Base-by-base conservation (phyloP, 2,329 filamentous ascomycete genomes). In the Neofusicoccum laricinum region DNA sequence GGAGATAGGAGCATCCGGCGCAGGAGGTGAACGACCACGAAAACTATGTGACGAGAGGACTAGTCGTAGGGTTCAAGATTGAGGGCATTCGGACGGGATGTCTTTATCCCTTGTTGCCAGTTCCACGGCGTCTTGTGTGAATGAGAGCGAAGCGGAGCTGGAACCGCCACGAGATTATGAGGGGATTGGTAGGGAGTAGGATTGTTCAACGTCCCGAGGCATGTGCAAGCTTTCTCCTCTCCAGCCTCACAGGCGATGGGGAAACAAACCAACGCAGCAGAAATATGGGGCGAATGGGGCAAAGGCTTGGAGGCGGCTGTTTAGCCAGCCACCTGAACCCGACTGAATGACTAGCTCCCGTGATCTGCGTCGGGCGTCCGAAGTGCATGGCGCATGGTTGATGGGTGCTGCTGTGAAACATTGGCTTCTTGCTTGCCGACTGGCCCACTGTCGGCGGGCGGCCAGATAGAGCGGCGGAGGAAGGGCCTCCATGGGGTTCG, bases 351-450 rank as follows among this genome's bases (percentile, higher is more conserved):
- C 30, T 59, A 59, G 55, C 41, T 59, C 55, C 55, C 55, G 55
- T 59, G 55, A 59, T 59, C 55, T 59, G 25, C 55, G 25, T 46
- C 55, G 40, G 55, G 55, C 38, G 55, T 59, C 38, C 21, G 41
- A 36, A 11, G 10, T 59, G 30, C 55, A 59, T 25, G 40, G 40
- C 40, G n/a, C 25, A 58, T 45, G 53, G 41, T 36, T 36, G 55
- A 38, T 45, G n/a, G 25, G 17, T 19, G 10, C 55, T 59, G 55
- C 55, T 3, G 55, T 59, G 55, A 46, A 59, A 59, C 55, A 59
- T 59, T 59, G 55, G 55, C 41, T 59, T 59, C 55, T 46, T 45
- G 30, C 25, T 59, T 59, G 40, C 40, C 40, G 38, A 12, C 19
- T 43, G 40, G 38, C 53, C 38, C 38, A 25, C 38, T 34, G 15